Percentiles rank a stretch among this genome's conserved stretches.
Evolutionary conservation across 768 basidiomycete genomes (phyloP).

Genomic region (Cyathus striatus): DNA sequence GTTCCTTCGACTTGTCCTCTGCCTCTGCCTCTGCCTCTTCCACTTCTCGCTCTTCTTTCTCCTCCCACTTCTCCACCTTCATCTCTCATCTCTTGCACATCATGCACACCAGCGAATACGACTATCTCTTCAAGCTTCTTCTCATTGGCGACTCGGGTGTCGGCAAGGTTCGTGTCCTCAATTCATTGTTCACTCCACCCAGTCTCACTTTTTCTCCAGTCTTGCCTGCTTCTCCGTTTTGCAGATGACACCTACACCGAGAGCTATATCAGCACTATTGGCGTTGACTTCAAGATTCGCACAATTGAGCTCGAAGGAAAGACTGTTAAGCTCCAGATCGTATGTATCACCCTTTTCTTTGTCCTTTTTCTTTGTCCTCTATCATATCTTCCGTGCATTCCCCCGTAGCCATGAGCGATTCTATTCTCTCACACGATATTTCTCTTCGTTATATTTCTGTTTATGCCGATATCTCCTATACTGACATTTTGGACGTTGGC

Average conservation of each 20-base stretch:
- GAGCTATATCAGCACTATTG: constrained; percentile 96
- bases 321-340: constrained; percentile 98
- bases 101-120: constrained; percentile 93
- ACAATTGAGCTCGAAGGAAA: constrained; percentile 98
- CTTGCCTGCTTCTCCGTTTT: constrained; percentile 86
- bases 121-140: constrained; percentile 94
- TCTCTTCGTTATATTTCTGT: not conserved
- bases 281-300: constrained; percentile 98
- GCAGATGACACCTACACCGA: constrained; percentile 98
- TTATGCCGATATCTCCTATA: constrained; percentile 3
- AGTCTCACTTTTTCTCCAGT: constrained; percentile 41
- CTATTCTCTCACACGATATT: too few relatives aligned
- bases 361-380: not conserved
- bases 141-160: constrained; percentile 96
- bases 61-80: constrained; percentile 24
- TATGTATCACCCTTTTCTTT: constrained; percentile 38
- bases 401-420: too few relatives aligned
- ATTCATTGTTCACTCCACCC: constrained; percentile 17
- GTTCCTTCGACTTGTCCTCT: too few relatives aligned
- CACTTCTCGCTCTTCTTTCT: constrained; percentile 19
- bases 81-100: constrained; percentile 20
- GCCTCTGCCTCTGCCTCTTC: constrained; percentile 23
- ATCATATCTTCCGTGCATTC: not conserved
- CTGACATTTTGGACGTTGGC: constrained; percentile 20
- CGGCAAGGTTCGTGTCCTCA: constrained; percentile 60